Evolutionary conservation across 2,329 filamentous ascomycete species (phyloP).

Genomic region (Microdochium nivale): DNA sequence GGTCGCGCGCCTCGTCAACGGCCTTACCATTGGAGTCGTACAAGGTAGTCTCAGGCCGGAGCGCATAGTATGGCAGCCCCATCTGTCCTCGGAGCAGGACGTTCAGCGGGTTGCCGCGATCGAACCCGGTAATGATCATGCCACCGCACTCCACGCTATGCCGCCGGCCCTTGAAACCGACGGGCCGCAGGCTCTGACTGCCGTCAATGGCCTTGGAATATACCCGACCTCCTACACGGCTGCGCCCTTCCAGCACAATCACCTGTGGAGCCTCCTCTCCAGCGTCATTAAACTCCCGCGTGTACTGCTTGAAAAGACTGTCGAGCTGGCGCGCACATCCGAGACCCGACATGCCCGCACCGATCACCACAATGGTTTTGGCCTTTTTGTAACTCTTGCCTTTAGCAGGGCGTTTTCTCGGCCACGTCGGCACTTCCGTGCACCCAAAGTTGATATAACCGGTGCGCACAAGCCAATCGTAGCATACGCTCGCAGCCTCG

Average conservation of each 20-base stretch:
- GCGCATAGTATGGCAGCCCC: conserved; percentile 73
- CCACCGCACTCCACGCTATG: conserved; percentile 94
- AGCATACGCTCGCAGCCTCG: conserved; percentile 77
- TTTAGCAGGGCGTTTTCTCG: conserved; percentile 28
- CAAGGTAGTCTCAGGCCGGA: conserved; percentile 74
- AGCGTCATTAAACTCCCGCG: conserved; percentile 53
- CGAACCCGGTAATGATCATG: conserved; percentile 96
- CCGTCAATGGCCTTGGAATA: conserved; percentile 69
- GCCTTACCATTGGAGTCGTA: conserved; percentile 76
- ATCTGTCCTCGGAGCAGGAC: conserved; percentile 86
- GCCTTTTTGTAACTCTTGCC: conserved; percentile 38
- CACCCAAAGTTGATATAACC: conserved; percentile 98
- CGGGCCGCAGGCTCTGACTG: conserved; percentile 43
- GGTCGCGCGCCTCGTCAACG: conserved; percentile 71
- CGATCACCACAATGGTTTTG: conserved; percentile 77
- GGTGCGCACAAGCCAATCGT: conserved; percentile 82
- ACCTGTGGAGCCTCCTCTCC: conserved; percentile 66
- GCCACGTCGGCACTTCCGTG: conserved; percentile 53
- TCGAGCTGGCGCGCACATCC: conserved; percentile 89
- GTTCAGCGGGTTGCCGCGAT: conserved; percentile 89
- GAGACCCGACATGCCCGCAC: conserved; percentile 88
- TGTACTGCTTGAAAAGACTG: conserved; percentile 74
- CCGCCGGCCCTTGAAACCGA: conserved; percentile 45
- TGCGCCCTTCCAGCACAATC: conserved; percentile 77
- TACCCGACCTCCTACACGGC: conserved; percentile 81